A percentile compares a stretch with the other conserved stretches of the same genome.
Conservation (phyloP, 305 asterid species). For the Fraxinus baroniana region DNA sequence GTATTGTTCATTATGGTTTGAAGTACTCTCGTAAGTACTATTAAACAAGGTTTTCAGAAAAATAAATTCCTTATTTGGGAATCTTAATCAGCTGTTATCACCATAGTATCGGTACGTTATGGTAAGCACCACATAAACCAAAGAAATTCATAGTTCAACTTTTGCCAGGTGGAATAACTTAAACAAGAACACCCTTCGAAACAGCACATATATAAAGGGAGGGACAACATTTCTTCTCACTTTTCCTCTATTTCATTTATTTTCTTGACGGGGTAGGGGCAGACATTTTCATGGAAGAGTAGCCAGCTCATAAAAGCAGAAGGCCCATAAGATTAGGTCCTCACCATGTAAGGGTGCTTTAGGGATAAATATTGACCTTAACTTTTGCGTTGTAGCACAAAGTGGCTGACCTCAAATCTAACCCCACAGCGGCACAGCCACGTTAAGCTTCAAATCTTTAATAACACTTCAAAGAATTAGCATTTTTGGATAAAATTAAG, state of each 20-base stretch:
- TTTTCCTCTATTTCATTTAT: background rate
- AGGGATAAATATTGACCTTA: background rate
- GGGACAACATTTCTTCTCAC: background rate
- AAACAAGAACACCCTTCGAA: background rate
- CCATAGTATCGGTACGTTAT: background rate
- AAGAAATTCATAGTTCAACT: background rate
- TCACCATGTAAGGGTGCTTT: background rate
- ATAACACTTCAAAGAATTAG: background rate
- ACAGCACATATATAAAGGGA: background rate
- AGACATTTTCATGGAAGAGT: background rate
- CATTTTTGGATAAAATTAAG: background rate
- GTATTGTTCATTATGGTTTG: background rate
- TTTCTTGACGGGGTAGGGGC: background rate
- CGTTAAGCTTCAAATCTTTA: slow-evolving; percentile 8
- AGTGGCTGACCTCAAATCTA: background rate
- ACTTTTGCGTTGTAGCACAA: background rate
- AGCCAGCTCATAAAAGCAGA: slow-evolving; percentile 6
- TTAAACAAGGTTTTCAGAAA: background rate
- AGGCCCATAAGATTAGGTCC: background rate
- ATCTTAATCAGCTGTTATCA: background rate
- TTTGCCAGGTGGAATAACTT: background rate
- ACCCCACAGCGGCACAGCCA: background rate
- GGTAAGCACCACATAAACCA: background rate
- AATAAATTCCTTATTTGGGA: background rate
- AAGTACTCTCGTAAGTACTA: background rate